Base-by-base conservation (phyloP, 2,329 filamentous ascomycete species). In the Dactylellina drechsleri region DNA sequence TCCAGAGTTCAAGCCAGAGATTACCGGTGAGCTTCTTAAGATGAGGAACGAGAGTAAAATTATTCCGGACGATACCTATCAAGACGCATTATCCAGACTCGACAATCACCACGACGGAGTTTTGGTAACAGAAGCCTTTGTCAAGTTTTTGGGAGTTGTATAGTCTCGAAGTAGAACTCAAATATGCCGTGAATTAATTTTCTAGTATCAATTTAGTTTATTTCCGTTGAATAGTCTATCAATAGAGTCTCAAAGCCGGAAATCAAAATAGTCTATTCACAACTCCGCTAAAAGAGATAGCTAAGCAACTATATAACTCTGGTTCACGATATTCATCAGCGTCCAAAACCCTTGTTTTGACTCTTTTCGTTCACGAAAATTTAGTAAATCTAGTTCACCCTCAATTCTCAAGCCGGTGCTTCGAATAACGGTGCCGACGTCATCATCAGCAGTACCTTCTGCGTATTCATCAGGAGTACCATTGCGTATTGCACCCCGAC, bases 1-100 rank as follows among this genome's bases (percentile, higher is more conserved):
- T 81, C 93, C 92, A 0, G 92, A 97, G 81, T 96, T 94, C 81
- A 91, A 85, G 2, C 85, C 85, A 71, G 86, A 88, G 16, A 92
- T 96, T 77, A 87, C 92, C 78, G 84, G 83, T 15, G 90, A 92
- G 81, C 82, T 96, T 41, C 82, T 95, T 66, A 84, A 86, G 76
- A 83, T 86, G 76, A 86, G 93, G 68, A 87, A 91, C 79, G 84
- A 85, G 23, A 84, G 83, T 57, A 92, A 91, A 0, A 85, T 95
- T 20, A 91, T 97, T 77, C 82, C 85, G 61, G 88, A 93, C 67
- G 87, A 87, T 15, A 82, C 90, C 74, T 94, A 87, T 78, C 82
- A 87, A 66, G 90, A 92, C 78, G 91, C 87, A 23, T 86, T 93
- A 80, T 83, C 82, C 8, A 86, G 92, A 75, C 89, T 90, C 0